A percentile compares a stretch with the other conserved stretches of the same genome.
phyloP scores from a whole-genome alignment of 2,329 filamentous ascomycete species.

The Apiospora aurea region DNA sequence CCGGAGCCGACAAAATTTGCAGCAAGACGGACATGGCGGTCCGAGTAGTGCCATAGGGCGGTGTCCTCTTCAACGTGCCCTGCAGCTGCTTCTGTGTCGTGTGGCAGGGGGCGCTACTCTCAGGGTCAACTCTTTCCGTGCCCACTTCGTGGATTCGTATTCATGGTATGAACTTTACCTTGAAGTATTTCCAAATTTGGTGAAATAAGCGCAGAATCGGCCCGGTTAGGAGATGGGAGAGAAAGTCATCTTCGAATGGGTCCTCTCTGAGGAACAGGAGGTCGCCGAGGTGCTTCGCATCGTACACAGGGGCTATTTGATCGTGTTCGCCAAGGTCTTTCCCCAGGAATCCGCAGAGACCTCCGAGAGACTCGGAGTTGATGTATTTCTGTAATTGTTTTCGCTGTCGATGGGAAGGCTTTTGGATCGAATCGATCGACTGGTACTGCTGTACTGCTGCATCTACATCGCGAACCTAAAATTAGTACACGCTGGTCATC shows the following conservation, averaged over 20 bases:
- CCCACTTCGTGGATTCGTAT: neutral
- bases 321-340: neutral
- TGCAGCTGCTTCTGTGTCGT: neutral
- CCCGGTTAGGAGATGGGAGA: neutral
- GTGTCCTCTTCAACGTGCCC: neutral
- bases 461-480: neutral
- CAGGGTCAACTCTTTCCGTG: neutral
- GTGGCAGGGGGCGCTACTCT: neutral
- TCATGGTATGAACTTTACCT: neutral
- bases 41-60: neutral
- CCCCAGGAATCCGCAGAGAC: neutral
- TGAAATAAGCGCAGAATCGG: neutral
- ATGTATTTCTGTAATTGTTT: neutral
- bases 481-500: neutral
- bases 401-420: neutral
- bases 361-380: neutral
- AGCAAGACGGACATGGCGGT: neutral
- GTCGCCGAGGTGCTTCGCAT: neutral
- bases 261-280: neutral
- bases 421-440: neutral
- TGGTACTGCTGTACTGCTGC: neutral
- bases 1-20: neutral
- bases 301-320: neutral
- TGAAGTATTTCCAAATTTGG: neutral
- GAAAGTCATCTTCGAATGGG: neutral